Evolutionary conservation across 768 basidiomycete species (phyloP).

Genomic region (Pleurotus salmoneostramineus): DNA sequence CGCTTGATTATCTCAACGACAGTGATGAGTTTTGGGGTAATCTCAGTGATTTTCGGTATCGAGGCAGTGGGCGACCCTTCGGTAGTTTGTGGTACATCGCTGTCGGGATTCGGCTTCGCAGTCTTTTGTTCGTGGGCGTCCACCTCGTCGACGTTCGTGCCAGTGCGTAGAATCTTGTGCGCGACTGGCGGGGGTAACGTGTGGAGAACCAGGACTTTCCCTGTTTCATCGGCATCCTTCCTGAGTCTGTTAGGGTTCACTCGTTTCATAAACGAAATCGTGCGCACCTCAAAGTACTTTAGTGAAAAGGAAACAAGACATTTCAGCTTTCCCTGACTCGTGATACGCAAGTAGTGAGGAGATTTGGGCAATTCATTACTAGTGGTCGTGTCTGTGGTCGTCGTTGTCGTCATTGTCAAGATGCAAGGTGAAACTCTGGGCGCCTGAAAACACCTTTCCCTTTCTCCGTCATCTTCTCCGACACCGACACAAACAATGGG

Average conservation of each 20-base stretch:
- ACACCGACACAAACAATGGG: background rate
- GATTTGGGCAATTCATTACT: background rate
- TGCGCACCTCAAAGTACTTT: constrained; percentile 46
- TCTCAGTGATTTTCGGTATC: constrained; percentile 29
- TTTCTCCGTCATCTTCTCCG: background rate
- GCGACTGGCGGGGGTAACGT: background rate
- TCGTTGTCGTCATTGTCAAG: background rate
- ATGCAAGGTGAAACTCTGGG: background rate
- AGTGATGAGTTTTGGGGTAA: constrained; percentile 63
- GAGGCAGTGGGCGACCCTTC: constrained; percentile 8
- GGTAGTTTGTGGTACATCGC: background rate
- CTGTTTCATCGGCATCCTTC: background rate
- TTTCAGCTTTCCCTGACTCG: constrained; percentile 51
- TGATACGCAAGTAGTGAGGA: constrained; percentile 44
- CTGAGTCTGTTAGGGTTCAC: background rate
- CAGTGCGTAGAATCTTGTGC: background rate
- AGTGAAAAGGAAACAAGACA: constrained; percentile 51
- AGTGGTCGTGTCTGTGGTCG: background rate
- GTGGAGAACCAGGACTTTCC: constrained; percentile 1
- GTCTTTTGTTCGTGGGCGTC: background rate
- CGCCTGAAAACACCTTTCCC: background rate
- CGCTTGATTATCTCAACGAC: constrained; percentile 85
- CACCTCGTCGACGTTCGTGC: background rate
- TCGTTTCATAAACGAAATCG: background rate
- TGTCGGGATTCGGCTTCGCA: background rate